Percentiles rank a stretch among this genome's conserved stretches.
Conservation (phyloP, 345 rosid species). For the Citrus mangshanensis region DNA sequence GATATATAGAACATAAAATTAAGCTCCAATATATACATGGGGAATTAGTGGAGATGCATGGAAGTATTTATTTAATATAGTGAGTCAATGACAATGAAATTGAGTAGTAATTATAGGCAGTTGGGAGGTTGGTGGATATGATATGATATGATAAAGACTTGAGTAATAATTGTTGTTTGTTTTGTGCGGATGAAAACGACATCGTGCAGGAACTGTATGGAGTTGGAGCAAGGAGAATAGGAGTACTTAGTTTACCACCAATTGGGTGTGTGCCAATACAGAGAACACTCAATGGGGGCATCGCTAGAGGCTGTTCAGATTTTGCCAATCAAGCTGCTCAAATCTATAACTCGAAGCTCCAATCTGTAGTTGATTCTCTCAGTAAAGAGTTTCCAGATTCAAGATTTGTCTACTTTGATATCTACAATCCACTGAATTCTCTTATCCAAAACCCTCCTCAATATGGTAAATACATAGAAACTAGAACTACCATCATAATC, state of each 20-base stretch:
- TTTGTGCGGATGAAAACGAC: background rate
- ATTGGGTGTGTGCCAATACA: conserved; percentile 76
- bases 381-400: conserved; percentile 20
- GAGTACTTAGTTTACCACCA: conserved; percentile 49
- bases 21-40: too few species aligned
- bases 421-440: conserved; percentile 28
- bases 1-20: too few species aligned
- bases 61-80: background rate
- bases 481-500: background rate
- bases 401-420: conserved; percentile 39
- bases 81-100: background rate
- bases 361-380: conserved; percentile 27
- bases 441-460: conserved; percentile 43
- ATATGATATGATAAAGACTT: background rate
- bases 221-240: conserved; percentile 61
- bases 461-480: conserved; percentile 66
- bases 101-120: background rate
- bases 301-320: conserved; percentile 40
- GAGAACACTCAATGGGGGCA: conserved; percentile 63
- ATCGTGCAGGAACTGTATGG: conserved; percentile 44
- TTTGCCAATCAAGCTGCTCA: conserved; percentile 43
- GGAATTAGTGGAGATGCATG: background rate
- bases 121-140: too few species aligned
- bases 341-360: conserved; percentile 57
- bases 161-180: background rate